These are phyloP conservation scores for Serendipita sp. DNA, from an alignment of 1,284 basidiomycete genomes.

Conservation along the genomic window DNA sequence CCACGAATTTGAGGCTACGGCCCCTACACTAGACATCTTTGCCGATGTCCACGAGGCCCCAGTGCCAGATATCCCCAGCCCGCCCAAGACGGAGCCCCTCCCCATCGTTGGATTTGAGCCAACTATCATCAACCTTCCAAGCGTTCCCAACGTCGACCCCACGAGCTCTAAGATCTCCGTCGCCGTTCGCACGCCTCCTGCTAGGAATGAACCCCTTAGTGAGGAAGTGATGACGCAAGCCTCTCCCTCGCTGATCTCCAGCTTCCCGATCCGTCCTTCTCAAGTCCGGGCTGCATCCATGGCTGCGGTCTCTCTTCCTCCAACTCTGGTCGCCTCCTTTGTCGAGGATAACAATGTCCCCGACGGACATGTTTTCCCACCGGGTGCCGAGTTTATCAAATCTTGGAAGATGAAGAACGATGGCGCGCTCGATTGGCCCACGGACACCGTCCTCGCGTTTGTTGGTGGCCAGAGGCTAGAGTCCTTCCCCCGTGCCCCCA, in stretches of 20 bases:
- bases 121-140: conserved; percentile 9
- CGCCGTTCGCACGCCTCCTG: background rate
- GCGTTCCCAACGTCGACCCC: conserved; percentile 5
- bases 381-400: conserved; percentile 74
- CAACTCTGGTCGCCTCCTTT: conserved; percentile 36
- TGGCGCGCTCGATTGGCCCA: conserved; percentile 51
- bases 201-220: conserved; percentile 8
- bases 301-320: background rate
- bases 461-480: conserved; percentile 46
- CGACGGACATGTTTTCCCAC: conserved; percentile 64
- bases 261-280: conserved; percentile 2
- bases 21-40: background rate
- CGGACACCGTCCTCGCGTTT: conserved; percentile 47
- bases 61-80: background rate
- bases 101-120: conserved; percentile 1
- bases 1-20: background rate
- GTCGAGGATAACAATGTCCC: conserved; percentile 55
- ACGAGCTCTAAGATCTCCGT: background rate
- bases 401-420: conserved; percentile 61
- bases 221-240: conserved; percentile 11
- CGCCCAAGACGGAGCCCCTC: background rate
- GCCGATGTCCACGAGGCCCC: background rate
- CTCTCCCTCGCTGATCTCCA: conserved; percentile 7
- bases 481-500: conserved; percentile 21
- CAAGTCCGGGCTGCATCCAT: background rate